Base-by-base conservation (phyloP, 2,329 filamentous ascomycete genomes). In the Thermoascus crustaceus region DNA sequence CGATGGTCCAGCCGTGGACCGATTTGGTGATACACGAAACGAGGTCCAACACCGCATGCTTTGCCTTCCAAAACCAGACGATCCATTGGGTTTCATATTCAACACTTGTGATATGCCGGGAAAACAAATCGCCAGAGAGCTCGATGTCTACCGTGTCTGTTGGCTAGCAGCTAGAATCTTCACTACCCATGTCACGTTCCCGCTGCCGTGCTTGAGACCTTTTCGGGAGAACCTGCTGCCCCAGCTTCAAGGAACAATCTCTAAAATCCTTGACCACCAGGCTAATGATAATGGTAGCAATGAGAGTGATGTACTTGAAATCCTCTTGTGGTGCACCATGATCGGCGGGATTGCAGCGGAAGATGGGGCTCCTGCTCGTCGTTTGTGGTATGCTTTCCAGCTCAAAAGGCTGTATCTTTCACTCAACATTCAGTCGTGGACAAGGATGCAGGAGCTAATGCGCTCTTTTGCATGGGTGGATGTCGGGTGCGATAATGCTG, bases 321-420 rank as follows among this genome's bases (percentile, higher is more conserved):
- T 42, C 9, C 40, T 40, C 22, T 21, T 42, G 8, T 42, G 38
- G 37, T 35, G 32, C 32, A 23, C 30, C 17, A 31, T 42, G 9
- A 34, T 42, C 25, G 26, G 30, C n/a, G 40, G 40, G 8, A 42
- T 42, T 29, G 34, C 40, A 18, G 30, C 37, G 5, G 40, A 42
- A 23, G 40, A 42, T 10, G 25, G 34, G 18, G 37, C 37, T 7
- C 9, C 27, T 3, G 30, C 23, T 25, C 33, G 34, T 6, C 30
- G 40, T 4, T 23, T 14, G 7, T 40, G 37, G 37, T 34, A 34
- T 37, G 37, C 19, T 4, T n/a, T 33, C n/a, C 38, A 32, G 10
- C 19, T 35, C 23, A 30, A 17, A 13, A 31, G 34, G 21, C 19
- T 42, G 3, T 37, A 22, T 20, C 7, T 9, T 5, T 23, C n/a